phyloP scores from a whole-genome alignment of 2,329 filamentous ascomycete species.

The Trichoderma asperellum region DNA sequence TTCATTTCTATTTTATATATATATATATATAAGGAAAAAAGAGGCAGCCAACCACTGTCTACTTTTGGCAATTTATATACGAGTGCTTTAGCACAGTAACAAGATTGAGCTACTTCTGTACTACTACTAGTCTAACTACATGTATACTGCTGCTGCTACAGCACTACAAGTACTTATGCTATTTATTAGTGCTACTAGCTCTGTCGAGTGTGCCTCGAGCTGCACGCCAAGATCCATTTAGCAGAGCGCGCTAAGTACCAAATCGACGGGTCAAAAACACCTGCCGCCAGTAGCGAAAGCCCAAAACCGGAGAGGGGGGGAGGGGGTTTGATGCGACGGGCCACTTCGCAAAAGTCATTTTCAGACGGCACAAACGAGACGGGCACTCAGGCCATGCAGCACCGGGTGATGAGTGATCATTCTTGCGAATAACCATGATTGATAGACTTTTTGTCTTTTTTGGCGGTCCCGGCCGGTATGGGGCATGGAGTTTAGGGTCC shows the following conservation, averaged over 20 bases:
- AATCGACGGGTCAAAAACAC: background rate
- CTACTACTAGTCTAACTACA: no score
- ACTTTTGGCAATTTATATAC: background rate
- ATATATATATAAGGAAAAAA: no score
- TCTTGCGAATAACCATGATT: constrained; percentile 8
- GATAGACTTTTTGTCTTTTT: background rate
- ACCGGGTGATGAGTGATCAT: background rate
- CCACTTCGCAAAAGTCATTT: background rate
- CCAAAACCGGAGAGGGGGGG: background rate
- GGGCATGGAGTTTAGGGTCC: background rate
- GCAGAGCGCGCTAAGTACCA: constrained; percentile 13
- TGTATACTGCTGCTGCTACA: background rate
- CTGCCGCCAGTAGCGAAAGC: constrained; percentile 4
- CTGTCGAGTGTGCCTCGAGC: constrained; percentile 17
- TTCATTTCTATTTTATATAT: no score
- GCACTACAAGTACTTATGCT: no score
- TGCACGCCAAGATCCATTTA: constrained; percentile 1
- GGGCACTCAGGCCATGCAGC: background rate
- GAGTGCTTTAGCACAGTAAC: background rate
- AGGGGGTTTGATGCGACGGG: constrained; percentile 17
- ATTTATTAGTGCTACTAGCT: constrained; percentile 2
- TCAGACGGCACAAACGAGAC: background rate
- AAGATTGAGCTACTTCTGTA: background rate
- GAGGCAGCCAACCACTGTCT: background rate
- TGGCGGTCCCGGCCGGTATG: background rate